Evolutionary conservation across 2,329 filamentous ascomycete genomes (phyloP).

Genomic region (Trichoderma harzianum): DNA sequence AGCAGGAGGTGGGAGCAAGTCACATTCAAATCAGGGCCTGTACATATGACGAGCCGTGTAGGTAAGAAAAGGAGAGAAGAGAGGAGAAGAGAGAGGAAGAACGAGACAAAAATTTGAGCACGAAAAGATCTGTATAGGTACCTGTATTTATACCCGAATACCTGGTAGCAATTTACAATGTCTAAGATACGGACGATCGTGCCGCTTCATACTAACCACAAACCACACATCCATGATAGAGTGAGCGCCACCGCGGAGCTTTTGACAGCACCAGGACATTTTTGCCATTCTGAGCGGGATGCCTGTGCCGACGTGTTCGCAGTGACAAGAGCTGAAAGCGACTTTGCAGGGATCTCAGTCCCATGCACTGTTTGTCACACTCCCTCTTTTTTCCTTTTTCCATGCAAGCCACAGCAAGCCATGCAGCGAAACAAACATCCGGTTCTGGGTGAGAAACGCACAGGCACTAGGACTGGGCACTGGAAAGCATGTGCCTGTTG

Average conservation of each 20-base stretch:
- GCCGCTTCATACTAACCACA: background rate
- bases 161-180: background rate
- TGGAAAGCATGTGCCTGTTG: background rate
- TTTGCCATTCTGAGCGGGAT: background rate
- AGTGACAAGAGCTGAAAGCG: background rate
- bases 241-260: background rate
- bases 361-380: background rate
- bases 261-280: background rate
- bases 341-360: background rate
- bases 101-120: background rate
- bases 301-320: background rate
- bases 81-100: background rate
- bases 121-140: background rate
- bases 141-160: background rate
- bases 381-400: background rate
- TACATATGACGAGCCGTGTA: background rate
- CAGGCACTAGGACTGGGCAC: background rate
- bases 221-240: background rate
- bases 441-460: background rate
- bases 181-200: background rate
- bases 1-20: background rate
- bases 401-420: constrained; percentile 1
- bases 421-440: background rate
- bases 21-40: background rate
- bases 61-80: background rate